Conservation (phyloP, 1,139 yeast genomes). For the Sugiyamaella japonica region DNA sequence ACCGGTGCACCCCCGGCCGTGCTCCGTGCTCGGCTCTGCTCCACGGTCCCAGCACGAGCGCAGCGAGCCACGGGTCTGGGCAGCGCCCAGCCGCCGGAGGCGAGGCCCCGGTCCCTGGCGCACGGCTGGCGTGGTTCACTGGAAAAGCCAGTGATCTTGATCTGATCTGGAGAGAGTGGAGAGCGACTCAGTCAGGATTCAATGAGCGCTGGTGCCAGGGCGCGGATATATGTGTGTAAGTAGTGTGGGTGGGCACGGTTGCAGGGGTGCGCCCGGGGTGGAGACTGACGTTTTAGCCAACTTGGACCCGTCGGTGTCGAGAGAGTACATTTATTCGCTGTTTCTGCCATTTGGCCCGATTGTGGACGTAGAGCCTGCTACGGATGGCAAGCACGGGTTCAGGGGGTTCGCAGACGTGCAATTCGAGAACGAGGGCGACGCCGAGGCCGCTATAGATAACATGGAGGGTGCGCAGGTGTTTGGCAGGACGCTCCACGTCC, state of each 20-base stretch:
- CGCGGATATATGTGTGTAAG: conserved; percentile 1
- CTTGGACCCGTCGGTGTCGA: conserved; percentile 26
- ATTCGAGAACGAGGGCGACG: conserved; percentile 38
- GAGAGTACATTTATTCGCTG: conserved; percentile 29
- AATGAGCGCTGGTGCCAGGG: background rate
- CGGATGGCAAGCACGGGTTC: conserved; percentile 18
- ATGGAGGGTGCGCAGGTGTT: conserved; percentile 39
- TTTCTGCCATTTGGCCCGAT: conserved; percentile 44
- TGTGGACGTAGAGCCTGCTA: conserved; percentile 28
- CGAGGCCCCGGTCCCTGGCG: background rate
- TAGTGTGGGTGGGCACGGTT: background rate
- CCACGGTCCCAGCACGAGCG: background rate
- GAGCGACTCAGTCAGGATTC: background rate
- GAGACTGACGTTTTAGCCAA: conserved; percentile 20
- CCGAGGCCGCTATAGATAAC: conserved; percentile 42
- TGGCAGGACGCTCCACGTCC: conserved; percentile 36
- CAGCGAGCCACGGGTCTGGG: background rate
- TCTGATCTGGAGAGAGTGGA: background rate
- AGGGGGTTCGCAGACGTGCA: conserved; percentile 36
- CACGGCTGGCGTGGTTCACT: background rate
- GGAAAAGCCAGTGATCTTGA: background rate
- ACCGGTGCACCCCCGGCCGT: too few relatives aligned
- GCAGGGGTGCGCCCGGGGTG: background rate
- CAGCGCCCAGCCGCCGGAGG: background rate
- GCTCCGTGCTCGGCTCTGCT: too few relatives aligned